Evolutionary conservation across 2,329 filamentous ascomycete genomes (phyloP), one percentile per base, ranked within the genome.

Genomic region (Trichoderma polysporum): DNA sequence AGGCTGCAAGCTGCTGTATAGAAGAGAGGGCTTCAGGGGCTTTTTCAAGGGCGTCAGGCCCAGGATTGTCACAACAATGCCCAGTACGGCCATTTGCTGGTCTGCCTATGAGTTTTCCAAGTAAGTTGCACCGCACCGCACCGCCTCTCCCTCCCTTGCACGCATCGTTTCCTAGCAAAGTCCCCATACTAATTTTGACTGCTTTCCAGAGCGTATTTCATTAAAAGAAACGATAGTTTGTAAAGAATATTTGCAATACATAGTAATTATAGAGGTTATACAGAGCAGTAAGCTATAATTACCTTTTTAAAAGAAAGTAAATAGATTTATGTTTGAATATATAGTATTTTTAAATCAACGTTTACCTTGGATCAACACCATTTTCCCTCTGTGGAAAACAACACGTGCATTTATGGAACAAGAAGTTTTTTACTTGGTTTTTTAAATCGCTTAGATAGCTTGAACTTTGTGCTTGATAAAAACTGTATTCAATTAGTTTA

Each of bases 51-150:
- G 95, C 50, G 87, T 97, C 76, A 90, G 91, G 73, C 95, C 95
- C 54, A 86, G 95, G 74, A 90, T 99, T 56, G 89, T 99, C 69
- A 97, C 94, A 12, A 97, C 95, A 1, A 98, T 98, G 91, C 95
- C 95, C 22, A 97, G 94, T 81, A 99, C 95, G 37, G 95, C 95
- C n/a, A 99, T 99, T 76, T 99, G 95, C 85, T 99, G 95, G 95
- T 95, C 88, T 45, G 87, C 87, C 33, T 90, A 90, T 72, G 88
- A 90, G 74, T 88, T 88, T 70, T 90, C 86, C 72, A 90, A 90
- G 88, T 89, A 79, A 74, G 86, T 81, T 58, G 35, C 31, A 17
- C 35, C 25, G 4, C 29, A 31, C 45, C 25, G 9, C 17, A n/a
- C 39, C 19, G 1, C 15, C 15, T 39, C 37, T 39, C 17, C 19